These are phyloP conservation scores for Backusella luteola DNA, from an alignment of 192 early-diverging fungal genomes.

Conservation along the genomic window DNA sequence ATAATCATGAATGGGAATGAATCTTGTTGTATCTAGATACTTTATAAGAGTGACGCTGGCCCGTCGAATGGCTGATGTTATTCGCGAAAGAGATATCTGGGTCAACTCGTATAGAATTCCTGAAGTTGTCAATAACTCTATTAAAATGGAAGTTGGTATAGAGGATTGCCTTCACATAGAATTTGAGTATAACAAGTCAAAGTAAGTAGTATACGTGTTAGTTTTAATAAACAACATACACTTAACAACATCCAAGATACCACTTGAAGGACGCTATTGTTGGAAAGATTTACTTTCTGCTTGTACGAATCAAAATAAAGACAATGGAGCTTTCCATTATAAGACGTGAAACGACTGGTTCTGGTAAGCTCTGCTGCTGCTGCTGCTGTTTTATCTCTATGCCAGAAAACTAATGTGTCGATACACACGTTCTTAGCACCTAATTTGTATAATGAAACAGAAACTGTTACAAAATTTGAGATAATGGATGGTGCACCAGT, in stretches of 20 bases:
- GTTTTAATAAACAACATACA: neutral
- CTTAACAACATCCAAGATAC: constrained; percentile 56
- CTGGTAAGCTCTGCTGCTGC: constrained; percentile 42
- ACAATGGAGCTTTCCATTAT: constrained; percentile 99
- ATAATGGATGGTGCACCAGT: constrained; percentile 99
- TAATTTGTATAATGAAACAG: constrained; percentile 97
- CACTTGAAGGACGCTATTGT: constrained; percentile 98
- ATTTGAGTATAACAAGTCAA: constrained; percentile 99
- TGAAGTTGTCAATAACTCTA: constrained; percentile 86
- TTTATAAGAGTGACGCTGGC: constrained; percentile 92
- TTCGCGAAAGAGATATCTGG: constrained; percentile 94
- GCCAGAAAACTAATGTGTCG: neutral
- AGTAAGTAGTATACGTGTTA: constrained; percentile 48
- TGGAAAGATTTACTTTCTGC: constrained; percentile 97
- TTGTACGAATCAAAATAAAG: constrained; percentile 99
- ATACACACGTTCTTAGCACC: constrained; percentile 51
- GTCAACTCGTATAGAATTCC: constrained; percentile 97
- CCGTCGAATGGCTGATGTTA: constrained; percentile 86
- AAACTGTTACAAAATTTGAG: constrained; percentile 98
- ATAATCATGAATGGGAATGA: neutral
- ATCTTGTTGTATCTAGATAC: constrained; percentile 51
- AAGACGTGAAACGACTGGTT: constrained; percentile 93
- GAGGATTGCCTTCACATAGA: constrained; percentile 99
- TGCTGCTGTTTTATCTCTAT: neutral
- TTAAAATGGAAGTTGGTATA: constrained; percentile 99